Percentiles rank a stretch among this genome's conserved stretches.
phyloP scores from a whole-genome alignment of 2,329 filamentous ascomycete species.

The Penicillium brasilianum region DNA sequence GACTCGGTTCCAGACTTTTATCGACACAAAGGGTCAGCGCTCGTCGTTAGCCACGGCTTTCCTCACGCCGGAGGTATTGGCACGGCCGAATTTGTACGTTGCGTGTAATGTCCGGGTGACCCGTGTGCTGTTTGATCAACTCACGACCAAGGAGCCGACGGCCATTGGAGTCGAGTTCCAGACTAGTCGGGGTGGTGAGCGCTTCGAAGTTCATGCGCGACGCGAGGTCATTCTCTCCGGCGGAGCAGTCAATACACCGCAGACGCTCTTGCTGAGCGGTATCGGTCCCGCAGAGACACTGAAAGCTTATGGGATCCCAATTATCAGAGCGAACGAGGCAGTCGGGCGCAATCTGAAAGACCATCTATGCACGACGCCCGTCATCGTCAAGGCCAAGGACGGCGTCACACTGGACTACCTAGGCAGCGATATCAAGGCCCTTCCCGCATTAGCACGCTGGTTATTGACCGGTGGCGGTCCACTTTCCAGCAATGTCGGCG shows the following conservation, averaged over 20 bases:
- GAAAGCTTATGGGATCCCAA: constrained; percentile 39
- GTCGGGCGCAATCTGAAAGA: constrained; percentile 29
- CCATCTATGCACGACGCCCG: constrained; percentile 22
- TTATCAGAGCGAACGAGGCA: constrained; percentile 16
- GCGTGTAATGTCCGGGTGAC: constrained; percentile 28
- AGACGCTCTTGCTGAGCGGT: constrained; percentile 40
- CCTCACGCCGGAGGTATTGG: constrained; percentile 17
- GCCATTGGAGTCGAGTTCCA: constrained; percentile 25
- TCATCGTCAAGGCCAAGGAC: constrained; percentile 26
- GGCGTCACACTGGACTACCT: constrained; percentile 26
- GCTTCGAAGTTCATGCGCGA: constrained; percentile 23
- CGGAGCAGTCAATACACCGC: constrained; percentile 39
- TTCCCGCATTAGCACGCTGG: constrained; percentile 25
- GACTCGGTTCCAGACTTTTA: constrained; percentile 26
- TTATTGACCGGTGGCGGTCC: constrained; percentile 22
- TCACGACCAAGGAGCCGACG: constrained; percentile 6
- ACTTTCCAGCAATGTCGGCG: constrained; percentile 24
- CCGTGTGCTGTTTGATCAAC: constrained; percentile 27
- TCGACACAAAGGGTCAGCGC: constrained; percentile 25
- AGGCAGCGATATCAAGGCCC: constrained; percentile 9
- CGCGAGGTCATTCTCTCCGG: constrained; percentile 39
- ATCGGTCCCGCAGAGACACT: constrained; percentile 39
- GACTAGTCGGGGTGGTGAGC: constrained; percentile 11
- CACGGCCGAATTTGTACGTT: constrained; percentile 25
- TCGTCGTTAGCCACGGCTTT: constrained; percentile 27